These are phyloP conservation scores for Trametopsis cervina DNA, from an alignment of 768 basidiomycete genomes.

Conservation along the genomic window DNA sequence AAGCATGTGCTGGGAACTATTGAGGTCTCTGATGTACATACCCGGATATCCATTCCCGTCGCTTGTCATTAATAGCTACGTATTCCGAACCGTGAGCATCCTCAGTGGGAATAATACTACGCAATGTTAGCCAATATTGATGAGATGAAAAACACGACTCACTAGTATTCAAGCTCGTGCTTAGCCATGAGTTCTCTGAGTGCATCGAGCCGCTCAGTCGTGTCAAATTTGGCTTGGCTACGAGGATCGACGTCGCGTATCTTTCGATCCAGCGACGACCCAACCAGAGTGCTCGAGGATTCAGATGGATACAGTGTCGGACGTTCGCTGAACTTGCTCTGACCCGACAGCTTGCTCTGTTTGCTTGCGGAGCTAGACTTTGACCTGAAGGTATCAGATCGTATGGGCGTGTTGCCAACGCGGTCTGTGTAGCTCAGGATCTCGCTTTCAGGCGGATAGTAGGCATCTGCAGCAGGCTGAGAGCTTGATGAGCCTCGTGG, in stretches of 20 bases:
- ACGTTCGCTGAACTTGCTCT: conserved; percentile 22
- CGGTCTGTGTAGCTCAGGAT: conserved; percentile 11
- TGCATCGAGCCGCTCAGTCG: conserved; percentile 50
- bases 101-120: conserved; percentile 67
- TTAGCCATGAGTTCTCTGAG: conserved; percentile 61
- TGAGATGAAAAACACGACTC: conserved; percentile 24
- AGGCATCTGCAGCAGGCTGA: neutral
- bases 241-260: conserved; percentile 54
- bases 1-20: neutral
- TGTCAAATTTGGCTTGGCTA: conserved; percentile 39
- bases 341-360: neutral
- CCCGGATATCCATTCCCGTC: conserved; percentile 75
- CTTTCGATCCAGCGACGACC: conserved; percentile 66
- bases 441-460: neutral
- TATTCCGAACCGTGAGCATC: conserved; percentile 85
- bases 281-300: conserved; percentile 68
- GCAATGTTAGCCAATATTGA: neutral
- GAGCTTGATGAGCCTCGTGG: conserved; percentile 8
- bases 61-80: conserved; percentile 67
- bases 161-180: conserved; percentile 73
- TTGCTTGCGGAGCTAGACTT: neutral
- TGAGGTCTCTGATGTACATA: conserved; percentile 27
- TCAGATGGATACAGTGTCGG: conserved; percentile 46
- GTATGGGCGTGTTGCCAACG: conserved; percentile 4
- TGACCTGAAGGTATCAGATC: conserved; percentile 13